A percentile compares a stretch with the other conserved stretches of the same genome.
These are phyloP conservation scores for Neonectria sp. DNA, from an alignment of 2,329 filamentous ascomycete species.

Conservation along the genomic window DNA sequence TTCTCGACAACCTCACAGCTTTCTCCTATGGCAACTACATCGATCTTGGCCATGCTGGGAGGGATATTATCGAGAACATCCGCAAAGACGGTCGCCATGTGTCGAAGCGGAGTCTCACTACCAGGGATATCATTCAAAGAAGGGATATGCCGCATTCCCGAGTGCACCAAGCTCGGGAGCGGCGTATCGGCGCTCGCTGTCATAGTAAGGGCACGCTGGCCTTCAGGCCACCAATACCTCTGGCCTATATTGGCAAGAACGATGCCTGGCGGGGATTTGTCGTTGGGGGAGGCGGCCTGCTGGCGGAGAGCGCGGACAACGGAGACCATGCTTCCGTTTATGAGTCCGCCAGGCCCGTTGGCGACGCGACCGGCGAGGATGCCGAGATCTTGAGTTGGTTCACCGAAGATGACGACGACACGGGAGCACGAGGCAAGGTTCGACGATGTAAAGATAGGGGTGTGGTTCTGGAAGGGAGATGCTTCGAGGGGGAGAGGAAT, in stretches of 20 bases:
- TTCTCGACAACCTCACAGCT: conserved; percentile 71
- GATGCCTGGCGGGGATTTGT: conserved; percentile 67
- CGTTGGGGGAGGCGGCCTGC: conserved; percentile 52
- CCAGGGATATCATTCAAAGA: conserved; percentile 73
- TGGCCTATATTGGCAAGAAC: conserved; percentile 86
- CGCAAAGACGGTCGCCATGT: conserved; percentile 78
- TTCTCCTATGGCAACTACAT: conserved; percentile 80
- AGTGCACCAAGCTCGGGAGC: conserved; percentile 74
- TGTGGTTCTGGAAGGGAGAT: conserved; percentile 66
- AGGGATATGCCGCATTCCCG: conserved; percentile 65
- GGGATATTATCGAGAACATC: conserved; percentile 69
- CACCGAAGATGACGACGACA: conserved; percentile 82
- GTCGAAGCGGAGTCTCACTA: conserved; percentile 70
- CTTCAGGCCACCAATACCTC: conserved; percentile 80
- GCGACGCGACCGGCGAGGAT: conserved; percentile 80
- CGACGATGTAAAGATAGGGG: conserved; percentile 75
- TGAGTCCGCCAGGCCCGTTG: conserved; percentile 75
- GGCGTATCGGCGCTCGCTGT: conserved; percentile 71
- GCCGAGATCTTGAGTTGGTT: conserved; percentile 80
- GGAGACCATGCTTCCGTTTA: conserved; percentile 78
- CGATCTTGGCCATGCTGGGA: conserved; percentile 67
- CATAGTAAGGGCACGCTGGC: conserved; percentile 71
- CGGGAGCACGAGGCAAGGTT: conserved; percentile 71
- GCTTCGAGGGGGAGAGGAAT: conserved; percentile 73
- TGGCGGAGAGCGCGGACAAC: conserved; percentile 66